A percentile compares a stretch with the other conserved stretches of the same genome.
phyloP scores from a whole-genome alignment of 306 rosid species.

The Prunus mira region DNA sequence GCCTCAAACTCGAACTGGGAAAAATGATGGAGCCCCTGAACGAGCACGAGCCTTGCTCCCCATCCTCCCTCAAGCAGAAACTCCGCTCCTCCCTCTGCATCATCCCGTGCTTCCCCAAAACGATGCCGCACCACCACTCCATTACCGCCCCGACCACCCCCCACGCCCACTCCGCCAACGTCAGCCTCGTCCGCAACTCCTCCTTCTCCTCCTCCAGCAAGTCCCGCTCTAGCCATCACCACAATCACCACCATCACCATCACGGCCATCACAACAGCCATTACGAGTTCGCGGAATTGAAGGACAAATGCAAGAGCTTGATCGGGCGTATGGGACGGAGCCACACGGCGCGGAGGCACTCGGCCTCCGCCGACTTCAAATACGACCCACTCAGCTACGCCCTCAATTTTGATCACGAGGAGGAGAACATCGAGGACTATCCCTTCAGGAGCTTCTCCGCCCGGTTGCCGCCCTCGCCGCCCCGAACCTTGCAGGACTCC shows the following conservation, averaged over 20 bases:
- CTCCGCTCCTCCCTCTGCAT: constrained; percentile 48
- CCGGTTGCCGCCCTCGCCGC: constrained; percentile 42
- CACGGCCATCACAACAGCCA: constrained; percentile 17
- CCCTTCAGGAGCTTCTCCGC: constrained; percentile 46
- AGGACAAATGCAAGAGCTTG: constrained; percentile 44
- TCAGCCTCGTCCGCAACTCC: constrained; percentile 34
- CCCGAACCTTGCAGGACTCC: constrained; percentile 1
- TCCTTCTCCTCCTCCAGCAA: constrained; percentile 14
- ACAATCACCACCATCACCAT: constrained; percentile 8
- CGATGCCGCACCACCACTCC: constrained; percentile 5
- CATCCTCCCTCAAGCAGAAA: constrained; percentile 37
- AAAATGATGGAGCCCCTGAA: background rate
- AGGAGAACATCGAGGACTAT: constrained; percentile 19
- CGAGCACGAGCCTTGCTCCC: constrained; percentile 22
- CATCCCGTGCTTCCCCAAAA: constrained; percentile 29
- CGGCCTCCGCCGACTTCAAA: constrained; percentile 53
- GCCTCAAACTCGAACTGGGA: too few relatives aligned
- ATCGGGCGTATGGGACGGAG: constrained; percentile 48
- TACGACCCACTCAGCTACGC: constrained; percentile 72
- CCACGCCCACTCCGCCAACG: background rate
- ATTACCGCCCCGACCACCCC: constrained; percentile 12
- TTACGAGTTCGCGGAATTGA: constrained; percentile 28
- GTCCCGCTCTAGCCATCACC: background rate
- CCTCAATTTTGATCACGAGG: constrained; percentile 64
- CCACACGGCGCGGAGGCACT: constrained; percentile 44